Percentiles rank a stretch among this genome's conserved stretches.
Conservation (phyloP, 2,329 filamentous ascomycete species). For the Dryadomyces sulphureus region DNA sequence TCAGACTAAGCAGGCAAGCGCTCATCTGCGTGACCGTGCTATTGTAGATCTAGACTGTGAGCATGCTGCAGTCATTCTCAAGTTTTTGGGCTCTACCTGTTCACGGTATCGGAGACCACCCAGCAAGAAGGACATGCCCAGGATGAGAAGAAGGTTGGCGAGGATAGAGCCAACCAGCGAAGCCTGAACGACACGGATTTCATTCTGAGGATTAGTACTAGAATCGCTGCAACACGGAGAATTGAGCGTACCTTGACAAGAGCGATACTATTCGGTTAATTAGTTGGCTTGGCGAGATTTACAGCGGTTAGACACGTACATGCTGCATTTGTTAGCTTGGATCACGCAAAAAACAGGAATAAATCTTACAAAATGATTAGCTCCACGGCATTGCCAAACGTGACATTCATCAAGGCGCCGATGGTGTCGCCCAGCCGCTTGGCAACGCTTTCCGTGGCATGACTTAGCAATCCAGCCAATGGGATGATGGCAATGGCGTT, state of each 20-base stretch:
- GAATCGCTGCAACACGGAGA: background rate
- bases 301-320: constrained; percentile 2
- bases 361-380: constrained; percentile 59
- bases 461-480: constrained; percentile 67
- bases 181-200: constrained; percentile 63
- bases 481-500: constrained; percentile 67
- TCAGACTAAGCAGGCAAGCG: constrained; percentile 52
- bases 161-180: constrained; percentile 63
- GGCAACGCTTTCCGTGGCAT: constrained; percentile 79
- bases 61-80: background rate
- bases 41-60: constrained; percentile 42
- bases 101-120: constrained; percentile 55
- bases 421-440: constrained; percentile 68
- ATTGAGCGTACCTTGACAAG: constrained; percentile 7
- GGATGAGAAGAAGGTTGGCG: constrained; percentile 60
- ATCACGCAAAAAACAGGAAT: constrained; percentile 26
- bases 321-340: constrained; percentile 22
- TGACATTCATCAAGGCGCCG: constrained; percentile 78
- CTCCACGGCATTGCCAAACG: constrained; percentile 85
- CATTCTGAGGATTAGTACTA: constrained; percentile 24
- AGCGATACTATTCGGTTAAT: constrained; percentile 6
- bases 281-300: background rate
- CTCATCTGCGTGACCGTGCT: constrained; percentile 61
- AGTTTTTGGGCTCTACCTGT: constrained; percentile 24
- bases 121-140: constrained; percentile 60